Base-by-base conservation (phyloP, 2,329 filamentous ascomycete genomes). In the Sporothrix inflata region DNA sequence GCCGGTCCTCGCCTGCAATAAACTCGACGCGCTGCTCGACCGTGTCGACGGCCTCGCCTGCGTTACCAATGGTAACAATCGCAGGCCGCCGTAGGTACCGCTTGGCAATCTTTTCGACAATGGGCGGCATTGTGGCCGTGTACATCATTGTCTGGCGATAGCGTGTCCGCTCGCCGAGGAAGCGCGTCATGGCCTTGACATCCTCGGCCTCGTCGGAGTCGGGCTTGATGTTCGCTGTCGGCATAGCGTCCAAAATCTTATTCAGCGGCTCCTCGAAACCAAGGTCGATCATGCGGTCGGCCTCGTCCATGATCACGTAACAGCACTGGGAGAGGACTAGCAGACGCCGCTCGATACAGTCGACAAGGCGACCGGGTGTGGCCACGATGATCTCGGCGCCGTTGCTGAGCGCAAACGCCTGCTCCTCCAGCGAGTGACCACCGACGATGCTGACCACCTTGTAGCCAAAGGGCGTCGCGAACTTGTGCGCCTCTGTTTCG, bases 91-190 rank as follows among this genome's bases (percentile, higher is more conserved):
- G 92, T 19, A 98, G 89, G 79, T 99, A 99, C 80, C 97, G 97
- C 77, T 94, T 92, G n/a, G 96, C 96, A 75, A 99, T 98, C 74
- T 93, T 92, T 80, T 99, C 96, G 19, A 99, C 93, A 0, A 92
- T 89, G 0, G 92, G 84, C 1, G 96, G 94, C 96, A 99, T 99
- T 38, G 96, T 99, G 70, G 96, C 96, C 75, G 96, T 98, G 89
- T 98, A 99, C 96, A 99, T 99, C 96, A 99, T 99, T 0, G 96
- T 99, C 82, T 99, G 95, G 73, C 96, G 87, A 83, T 98, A 98
- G 27, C 92, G 88, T 78, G 94, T 91, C 76, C 90, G 89, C 21
- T 89, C 89, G 70, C 91, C 90, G 1, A 97, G 83, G 77, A 92
- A 92, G 72, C 89, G 87, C 77, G 90, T 91, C 95, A 98, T 98